These are phyloP conservation scores for Boletus sp. DNA, from an alignment of 1,284 basidiomycete species.

Conservation along the genomic window DNA sequence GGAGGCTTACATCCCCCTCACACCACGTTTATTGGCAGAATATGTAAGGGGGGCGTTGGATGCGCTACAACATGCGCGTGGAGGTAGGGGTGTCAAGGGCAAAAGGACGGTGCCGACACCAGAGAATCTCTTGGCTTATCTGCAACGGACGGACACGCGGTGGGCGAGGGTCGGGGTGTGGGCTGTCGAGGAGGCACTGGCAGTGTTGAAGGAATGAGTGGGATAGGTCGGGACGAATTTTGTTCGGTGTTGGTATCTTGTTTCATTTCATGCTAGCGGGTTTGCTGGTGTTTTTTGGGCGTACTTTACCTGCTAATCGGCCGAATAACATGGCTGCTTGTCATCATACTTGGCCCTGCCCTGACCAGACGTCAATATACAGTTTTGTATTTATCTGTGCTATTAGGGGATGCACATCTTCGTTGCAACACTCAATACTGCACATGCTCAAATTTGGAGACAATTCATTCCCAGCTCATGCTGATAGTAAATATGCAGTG, in stretches of 20 bases:
- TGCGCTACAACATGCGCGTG: constrained; percentile 37
- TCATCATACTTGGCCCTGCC: no score
- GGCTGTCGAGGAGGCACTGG: constrained; percentile 61
- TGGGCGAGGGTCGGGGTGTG: constrained; percentile 67
- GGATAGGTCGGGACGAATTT: neutral
- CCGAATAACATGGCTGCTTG: no score
- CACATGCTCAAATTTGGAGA: no score
- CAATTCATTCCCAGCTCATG: no score
- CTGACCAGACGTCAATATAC: no score
- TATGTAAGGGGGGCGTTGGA: constrained; percentile 52
- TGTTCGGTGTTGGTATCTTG: no score
- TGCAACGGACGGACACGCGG: constrained; percentile 56
- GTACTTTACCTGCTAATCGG: no score
- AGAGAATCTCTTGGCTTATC: constrained; percentile 49
- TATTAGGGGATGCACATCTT: no score
- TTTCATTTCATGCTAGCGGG: neutral
- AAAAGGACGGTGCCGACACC: constrained; percentile 43
- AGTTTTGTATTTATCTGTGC: no score
- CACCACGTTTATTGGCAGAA: constrained; percentile 50
- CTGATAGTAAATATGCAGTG: no score
- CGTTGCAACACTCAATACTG: no score
- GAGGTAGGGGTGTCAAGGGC: constrained; percentile 13
- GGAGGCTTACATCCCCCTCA: constrained; percentile 61
- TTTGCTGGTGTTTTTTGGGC: neutral
- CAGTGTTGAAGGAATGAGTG: constrained; percentile 14